Evolutionary conservation across 345 rosid species (phyloP).

Genomic region (Clausena lansium): DNA sequence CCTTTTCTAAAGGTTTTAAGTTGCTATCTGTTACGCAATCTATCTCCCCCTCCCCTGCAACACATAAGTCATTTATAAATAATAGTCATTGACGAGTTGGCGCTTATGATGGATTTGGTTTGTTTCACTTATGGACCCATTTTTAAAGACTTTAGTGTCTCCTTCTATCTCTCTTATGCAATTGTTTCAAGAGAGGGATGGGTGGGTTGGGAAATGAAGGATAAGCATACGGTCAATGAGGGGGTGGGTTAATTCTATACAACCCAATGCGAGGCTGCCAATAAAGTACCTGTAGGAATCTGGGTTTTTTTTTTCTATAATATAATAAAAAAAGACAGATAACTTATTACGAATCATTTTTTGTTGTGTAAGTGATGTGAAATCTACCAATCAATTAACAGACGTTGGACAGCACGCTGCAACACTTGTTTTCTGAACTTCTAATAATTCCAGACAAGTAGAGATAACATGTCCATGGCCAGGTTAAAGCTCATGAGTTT

Average conservation of each 20-base stretch:
- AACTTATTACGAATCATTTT: neutral
- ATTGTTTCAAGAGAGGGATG: neutral
- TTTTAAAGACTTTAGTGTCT: neutral
- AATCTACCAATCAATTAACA: neutral
- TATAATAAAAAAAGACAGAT: neutral
- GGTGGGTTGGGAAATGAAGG: neutral
- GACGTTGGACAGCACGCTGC: neutral
- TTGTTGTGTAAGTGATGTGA: neutral
- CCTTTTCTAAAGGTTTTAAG: neutral
- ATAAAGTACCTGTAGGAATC: neutral
- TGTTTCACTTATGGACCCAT: slow-evolving; percentile 20
- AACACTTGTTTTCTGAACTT: neutral
- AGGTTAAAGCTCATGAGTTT: neutral
- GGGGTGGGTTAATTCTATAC: neutral
- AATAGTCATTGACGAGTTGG: slow-evolving; percentile 88
- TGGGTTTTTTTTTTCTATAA: neutral
- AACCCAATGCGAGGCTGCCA: neutral
- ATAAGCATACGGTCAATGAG: neutral
- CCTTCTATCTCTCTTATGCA: neutral
- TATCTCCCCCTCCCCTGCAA: too few species aligned
- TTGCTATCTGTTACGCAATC: neutral
- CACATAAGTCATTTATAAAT: slow-evolving; percentile 16
- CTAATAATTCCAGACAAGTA: neutral
- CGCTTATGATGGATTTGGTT: slow-evolving; percentile 96
- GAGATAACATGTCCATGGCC: neutral